A percentile compares a stretch with the other conserved stretches of the same genome.
phyloP scores from a whole-genome alignment of 1,284 basidiomycete genomes.

The Apiotrichum veenhuisii region DNA sequence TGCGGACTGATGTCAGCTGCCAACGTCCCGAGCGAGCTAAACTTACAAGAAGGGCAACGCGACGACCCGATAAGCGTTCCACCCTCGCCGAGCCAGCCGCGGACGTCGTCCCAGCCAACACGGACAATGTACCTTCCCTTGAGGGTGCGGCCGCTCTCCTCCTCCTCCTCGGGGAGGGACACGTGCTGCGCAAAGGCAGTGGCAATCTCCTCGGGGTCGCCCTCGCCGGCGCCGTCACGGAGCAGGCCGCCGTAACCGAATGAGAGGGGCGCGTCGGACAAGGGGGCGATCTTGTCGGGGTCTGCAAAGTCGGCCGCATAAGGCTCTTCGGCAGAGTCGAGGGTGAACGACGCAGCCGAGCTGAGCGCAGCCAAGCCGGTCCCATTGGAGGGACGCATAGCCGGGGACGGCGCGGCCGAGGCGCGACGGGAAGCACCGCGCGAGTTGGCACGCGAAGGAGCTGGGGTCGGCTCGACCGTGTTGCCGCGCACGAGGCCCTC shows the following conservation, averaged over 20 bases:
- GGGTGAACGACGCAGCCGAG: constrained; percentile 13
- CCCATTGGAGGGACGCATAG: constrained; percentile 25
- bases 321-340: constrained; percentile 12
- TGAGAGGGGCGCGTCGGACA: constrained; percentile 54
- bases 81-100: constrained; percentile 92
- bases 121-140: constrained; percentile 91
- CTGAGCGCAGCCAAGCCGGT: constrained; percentile 35
- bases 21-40: not conserved
- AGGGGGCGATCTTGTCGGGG: constrained; percentile 30
- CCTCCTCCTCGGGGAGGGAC: constrained; percentile 45
- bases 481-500: constrained; percentile 75
- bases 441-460: constrained; percentile 20
- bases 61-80: constrained; percentile 96
- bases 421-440: constrained; percentile 11
- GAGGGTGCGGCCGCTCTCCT: constrained; percentile 58
- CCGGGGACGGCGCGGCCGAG: constrained; percentile 26
- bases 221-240: constrained; percentile 85
- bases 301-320: constrained; percentile 30
- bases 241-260: constrained; percentile 90
- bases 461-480: constrained; percentile 38
- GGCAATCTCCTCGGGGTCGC: constrained; percentile 38
- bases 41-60: constrained; percentile 68
- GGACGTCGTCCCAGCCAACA: constrained; percentile 97
- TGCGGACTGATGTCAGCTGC: constrained; percentile 59
- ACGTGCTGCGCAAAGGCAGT: constrained; percentile 41